Evolutionary conservation across 176 grass and related monocot genomes (phyloP).

Genomic region (Poa pratensis): DNA sequence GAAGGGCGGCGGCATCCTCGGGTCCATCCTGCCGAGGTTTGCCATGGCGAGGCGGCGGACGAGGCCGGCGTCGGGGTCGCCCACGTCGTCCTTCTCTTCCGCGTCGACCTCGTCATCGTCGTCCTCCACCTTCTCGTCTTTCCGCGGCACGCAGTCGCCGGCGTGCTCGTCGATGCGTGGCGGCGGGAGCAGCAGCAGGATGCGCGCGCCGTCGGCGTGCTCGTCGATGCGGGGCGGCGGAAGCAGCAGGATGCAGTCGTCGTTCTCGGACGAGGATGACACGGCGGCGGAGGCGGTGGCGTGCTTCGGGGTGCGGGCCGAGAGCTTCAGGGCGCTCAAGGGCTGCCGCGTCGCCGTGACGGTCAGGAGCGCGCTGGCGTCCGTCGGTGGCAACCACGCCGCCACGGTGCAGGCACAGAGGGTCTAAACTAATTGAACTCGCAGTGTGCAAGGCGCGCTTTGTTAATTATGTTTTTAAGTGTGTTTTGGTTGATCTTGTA

Average conservation of each 20-base stretch:
- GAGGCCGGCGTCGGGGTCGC: conserved; percentile 27
- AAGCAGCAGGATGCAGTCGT: conserved; percentile 4
- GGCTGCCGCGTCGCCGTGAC: conserved; percentile 49
- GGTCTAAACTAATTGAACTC: conserved; percentile 4
- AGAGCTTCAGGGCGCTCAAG: conserved; percentile 46
- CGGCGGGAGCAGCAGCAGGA: not conserved
- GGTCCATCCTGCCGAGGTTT: conserved; percentile 62
- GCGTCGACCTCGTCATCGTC: not conserved
- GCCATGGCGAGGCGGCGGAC: conserved; percentile 21
- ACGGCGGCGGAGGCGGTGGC: conserved; percentile 1
- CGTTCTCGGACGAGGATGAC: conserved; percentile 34
- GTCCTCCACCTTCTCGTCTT: conserved; percentile 38
- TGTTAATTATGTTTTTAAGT: not conserved
- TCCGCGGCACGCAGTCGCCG: conserved; percentile 40
- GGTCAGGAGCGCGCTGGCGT: conserved; percentile 48
- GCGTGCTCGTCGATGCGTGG: conserved; percentile 49
- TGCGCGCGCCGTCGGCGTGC: conserved; percentile 23
- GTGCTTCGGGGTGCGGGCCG: conserved; percentile 58
- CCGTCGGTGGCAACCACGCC: conserved; percentile 24
- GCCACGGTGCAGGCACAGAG: not conserved
- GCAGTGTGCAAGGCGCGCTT: not conserved
- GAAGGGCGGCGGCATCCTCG: conserved; percentile 45
- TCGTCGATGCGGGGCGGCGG: conserved; percentile 36
- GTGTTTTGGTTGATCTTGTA: conserved; percentile 29
- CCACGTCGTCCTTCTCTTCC: conserved; percentile 37